Evolutionary conservation across 2,329 filamentous ascomycete species (phyloP).

Genomic region (Botrytis elliptica): DNA sequence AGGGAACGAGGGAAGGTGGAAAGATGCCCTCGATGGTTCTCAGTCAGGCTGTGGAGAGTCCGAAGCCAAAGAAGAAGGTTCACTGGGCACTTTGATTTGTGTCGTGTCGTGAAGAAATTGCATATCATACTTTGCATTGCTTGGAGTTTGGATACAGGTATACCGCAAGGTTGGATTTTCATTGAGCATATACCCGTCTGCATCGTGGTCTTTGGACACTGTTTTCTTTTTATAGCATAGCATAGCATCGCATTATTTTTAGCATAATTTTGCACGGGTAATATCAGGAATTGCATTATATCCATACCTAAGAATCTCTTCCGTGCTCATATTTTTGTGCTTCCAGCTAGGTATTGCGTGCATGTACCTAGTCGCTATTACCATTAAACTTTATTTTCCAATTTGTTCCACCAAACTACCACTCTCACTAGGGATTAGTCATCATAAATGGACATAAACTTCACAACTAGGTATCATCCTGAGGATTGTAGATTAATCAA

Average conservation of each 20-base stretch:
- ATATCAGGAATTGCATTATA: neutral
- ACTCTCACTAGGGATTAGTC: neutral
- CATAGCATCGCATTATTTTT: neutral
- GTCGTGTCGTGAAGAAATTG: slow-evolving; percentile 26
- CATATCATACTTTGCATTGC: slow-evolving; percentile 25
- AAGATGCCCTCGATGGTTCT: slow-evolving; percentile 19
- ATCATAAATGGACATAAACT: neutral
- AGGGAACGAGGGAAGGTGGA: slow-evolving; percentile 10
- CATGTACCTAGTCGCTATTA: neutral
- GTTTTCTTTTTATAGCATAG: neutral
- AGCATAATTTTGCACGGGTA: neutral
- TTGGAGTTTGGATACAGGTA: slow-evolving; percentile 23
- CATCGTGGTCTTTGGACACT: neutral
- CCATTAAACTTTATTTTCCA: neutral
- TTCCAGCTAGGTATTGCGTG: neutral
- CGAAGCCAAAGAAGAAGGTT: slow-evolving; percentile 37
- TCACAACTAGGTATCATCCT: too few species aligned
- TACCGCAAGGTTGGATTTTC: slow-evolving; percentile 10
- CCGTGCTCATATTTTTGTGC: neutral
- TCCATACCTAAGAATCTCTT: neutral
- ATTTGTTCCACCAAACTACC: neutral
- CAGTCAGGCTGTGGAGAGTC: slow-evolving; percentile 22
- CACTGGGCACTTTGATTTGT: slow-evolving; percentile 35
- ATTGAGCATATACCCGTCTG: slow-evolving; percentile 4
- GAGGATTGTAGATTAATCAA: neutral